Evolutionary conservation across 176 grass and related monocot species (phyloP).

Genomic region (Aegilops tauschii): DNA sequence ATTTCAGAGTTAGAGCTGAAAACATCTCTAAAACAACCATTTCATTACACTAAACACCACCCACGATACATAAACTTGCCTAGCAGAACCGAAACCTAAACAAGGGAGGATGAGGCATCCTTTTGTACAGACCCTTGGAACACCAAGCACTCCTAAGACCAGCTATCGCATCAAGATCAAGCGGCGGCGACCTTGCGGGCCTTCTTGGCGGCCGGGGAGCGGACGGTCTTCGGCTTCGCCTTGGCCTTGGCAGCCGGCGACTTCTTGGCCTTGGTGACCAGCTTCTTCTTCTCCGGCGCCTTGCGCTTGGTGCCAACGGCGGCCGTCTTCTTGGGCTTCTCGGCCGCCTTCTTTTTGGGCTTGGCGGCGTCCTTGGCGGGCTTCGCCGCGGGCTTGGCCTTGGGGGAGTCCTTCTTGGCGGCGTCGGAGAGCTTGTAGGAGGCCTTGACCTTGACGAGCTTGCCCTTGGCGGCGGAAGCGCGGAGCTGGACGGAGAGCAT

Average conservation of each 20-base stretch:
- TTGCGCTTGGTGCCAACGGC: constrained; percentile 44
- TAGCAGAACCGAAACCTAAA: background rate
- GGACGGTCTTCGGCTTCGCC: constrained; percentile 35
- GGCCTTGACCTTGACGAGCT: constrained; percentile 96
- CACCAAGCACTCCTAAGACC: background rate
- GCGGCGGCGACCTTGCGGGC: constrained; percentile 30
- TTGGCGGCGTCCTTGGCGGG: constrained; percentile 17
- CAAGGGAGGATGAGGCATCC: background rate
- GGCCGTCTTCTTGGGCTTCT: constrained; percentile 27
- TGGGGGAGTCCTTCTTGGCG: constrained; percentile 38
- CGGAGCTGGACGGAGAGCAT: constrained; percentile 61
- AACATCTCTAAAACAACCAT: background rate
- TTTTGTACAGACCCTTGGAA: constrained; percentile 43
- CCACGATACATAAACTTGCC: background rate
- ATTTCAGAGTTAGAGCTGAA: background rate
- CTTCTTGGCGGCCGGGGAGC: constrained; percentile 42
- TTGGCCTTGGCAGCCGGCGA: background rate
- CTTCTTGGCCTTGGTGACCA: constrained; percentile 22
- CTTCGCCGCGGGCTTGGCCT: constrained; percentile 32
- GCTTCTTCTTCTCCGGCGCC: constrained; percentile 44
- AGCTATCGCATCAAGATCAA: background rate
- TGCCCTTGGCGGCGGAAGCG: constrained; percentile 57
- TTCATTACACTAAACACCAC: background rate
- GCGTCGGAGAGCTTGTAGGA: constrained; percentile 89
- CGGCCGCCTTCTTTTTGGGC: background rate